Evolutionary conservation across 1,284 basidiomycete species (phyloP).

Genomic region (Trichosporon coremiiforme): DNA sequence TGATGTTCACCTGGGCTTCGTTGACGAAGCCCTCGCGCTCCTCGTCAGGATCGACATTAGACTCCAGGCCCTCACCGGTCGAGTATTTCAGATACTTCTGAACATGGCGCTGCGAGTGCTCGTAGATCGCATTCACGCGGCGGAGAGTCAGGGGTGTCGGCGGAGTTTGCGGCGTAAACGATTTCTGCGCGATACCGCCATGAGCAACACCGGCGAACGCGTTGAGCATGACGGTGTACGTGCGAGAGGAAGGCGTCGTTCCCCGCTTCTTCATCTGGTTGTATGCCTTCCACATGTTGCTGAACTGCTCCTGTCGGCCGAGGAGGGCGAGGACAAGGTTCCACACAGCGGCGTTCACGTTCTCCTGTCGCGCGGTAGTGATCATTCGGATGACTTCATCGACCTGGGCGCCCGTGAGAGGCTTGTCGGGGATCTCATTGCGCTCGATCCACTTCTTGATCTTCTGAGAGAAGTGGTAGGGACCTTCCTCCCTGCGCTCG

Average conservation of each 20-base stretch:
- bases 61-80: not conserved
- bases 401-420: conserved; percentile 31
- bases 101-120: conserved; percentile 46
- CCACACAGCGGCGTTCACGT: conserved; percentile 50
- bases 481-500: not conserved
- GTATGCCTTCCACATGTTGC: conserved; percentile 48
- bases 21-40: conserved; percentile 3
- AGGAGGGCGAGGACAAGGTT: conserved; percentile 47
- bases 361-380: conserved; percentile 30
- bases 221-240: conserved; percentile 52
- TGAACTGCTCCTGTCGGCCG: conserved; percentile 44
- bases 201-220: conserved; percentile 46
- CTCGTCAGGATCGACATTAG: not conserved
- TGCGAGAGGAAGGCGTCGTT: conserved; percentile 46
- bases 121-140: conserved; percentile 46
- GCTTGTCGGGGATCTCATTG: conserved; percentile 25
- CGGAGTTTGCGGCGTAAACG: conserved; percentile 25
- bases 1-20: conserved; percentile 34
- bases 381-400: conserved; percentile 42
- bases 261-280: conserved; percentile 57
- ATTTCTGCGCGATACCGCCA: conserved; percentile 18
- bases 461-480: conserved; percentile 24
- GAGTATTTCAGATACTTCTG: not conserved
- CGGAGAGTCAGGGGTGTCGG: conserved; percentile 40
- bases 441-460: conserved; percentile 37